A percentile compares a stretch with the other conserved stretches of the same genome.
Evolutionary conservation across 768 basidiomycete genomes (phyloP).

Genomic region (Mycena indigotica): DNA sequence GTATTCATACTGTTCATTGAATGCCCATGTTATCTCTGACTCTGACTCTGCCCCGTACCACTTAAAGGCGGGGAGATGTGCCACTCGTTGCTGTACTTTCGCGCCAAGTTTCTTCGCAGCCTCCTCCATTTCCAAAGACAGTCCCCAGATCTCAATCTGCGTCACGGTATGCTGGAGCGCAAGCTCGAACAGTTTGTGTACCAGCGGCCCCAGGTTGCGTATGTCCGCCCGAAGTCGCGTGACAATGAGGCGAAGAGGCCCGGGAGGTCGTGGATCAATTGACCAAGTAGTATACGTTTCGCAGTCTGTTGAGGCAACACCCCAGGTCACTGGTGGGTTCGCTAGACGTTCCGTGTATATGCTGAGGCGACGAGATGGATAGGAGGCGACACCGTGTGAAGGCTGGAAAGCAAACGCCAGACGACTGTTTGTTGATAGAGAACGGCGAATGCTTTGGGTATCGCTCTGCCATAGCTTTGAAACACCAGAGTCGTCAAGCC

Average conservation of each 20-base stretch:
- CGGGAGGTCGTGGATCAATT: constrained; percentile 37
- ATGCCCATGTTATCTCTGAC: constrained; percentile 43
- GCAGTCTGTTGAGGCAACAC: constrained; percentile 24
- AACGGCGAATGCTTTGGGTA: constrained; percentile 34
- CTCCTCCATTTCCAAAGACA: constrained; percentile 36
- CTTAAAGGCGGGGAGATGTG: constrained; percentile 47
- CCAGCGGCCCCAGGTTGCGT: constrained; percentile 36
- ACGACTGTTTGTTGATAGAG: constrained; percentile 25
- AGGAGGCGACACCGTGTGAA: constrained; percentile 49
- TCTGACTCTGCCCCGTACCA: constrained; percentile 49
- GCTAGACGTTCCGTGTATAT: constrained; percentile 21
- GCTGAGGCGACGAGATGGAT: constrained; percentile 39
- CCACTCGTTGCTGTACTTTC: constrained; percentile 33
- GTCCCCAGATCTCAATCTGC: constrained; percentile 51
- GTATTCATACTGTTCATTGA: constrained; percentile 47
- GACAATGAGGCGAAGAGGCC: constrained; percentile 41
- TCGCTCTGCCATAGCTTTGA: constrained; percentile 44
- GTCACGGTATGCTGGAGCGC: constrained; percentile 38
- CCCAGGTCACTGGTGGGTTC: constrained; percentile 32
- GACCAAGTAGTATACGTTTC: constrained; percentile 47
- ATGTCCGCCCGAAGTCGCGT: constrained; percentile 41
- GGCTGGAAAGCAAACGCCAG: constrained; percentile 46
- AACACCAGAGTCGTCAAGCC: constrained; percentile 41
- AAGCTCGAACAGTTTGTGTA: constrained; percentile 36
- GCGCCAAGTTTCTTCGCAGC: constrained; percentile 35